Conservation (phyloP, 2,329 filamentous ascomycete species). For the Pseudomassariella vexata region DNA sequence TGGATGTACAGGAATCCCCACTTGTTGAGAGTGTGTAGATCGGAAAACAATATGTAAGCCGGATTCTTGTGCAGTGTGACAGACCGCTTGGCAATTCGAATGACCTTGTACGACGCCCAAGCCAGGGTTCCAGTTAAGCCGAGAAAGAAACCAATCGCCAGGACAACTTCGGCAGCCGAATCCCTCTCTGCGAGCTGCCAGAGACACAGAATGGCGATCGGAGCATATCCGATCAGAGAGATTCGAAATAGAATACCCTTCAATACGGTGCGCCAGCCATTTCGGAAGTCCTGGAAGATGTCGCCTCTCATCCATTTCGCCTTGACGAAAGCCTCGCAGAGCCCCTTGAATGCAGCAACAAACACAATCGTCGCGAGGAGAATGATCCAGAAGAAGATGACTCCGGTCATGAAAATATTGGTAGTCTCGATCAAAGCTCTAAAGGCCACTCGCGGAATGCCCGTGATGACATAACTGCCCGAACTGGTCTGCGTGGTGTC, state of each 20-base stretch:
- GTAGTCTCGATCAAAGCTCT: constrained; percentile 77
- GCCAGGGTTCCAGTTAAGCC: constrained; percentile 70
- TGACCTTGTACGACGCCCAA: constrained; percentile 88
- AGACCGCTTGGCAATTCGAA: constrained; percentile 81
- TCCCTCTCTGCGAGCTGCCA: constrained; percentile 90
- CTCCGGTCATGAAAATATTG: constrained; percentile 88
- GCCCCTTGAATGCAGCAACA: constrained; percentile 73
- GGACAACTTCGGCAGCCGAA: constrained; percentile 77
- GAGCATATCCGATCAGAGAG: constrained; percentile 84
- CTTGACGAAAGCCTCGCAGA: constrained; percentile 71
- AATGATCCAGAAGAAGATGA: constrained; percentile 84
- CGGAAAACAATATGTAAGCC: constrained; percentile 93
- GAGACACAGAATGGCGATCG: constrained; percentile 82
- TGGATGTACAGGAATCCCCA: constrained; percentile 98
- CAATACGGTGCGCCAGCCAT: constrained; percentile 86
- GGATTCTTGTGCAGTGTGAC: constrained; percentile 92
- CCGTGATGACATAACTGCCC: constrained; percentile 61
- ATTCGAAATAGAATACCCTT: constrained; percentile 92
- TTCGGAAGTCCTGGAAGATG: constrained; percentile 88
- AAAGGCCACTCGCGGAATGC: constrained; percentile 88
- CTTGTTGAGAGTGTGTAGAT: constrained; percentile 90
- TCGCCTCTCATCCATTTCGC: constrained; percentile 74
- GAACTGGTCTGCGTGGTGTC: constrained; percentile 40
- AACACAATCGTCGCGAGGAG: constrained; percentile 67
- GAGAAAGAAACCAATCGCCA: constrained; percentile 85